A percentile compares a stretch with the other conserved stretches of the same genome.
phyloP scores from a whole-genome alignment of 1,284 basidiomycete genomes.

The Pseudozyma tsukubaensis region DNA sequence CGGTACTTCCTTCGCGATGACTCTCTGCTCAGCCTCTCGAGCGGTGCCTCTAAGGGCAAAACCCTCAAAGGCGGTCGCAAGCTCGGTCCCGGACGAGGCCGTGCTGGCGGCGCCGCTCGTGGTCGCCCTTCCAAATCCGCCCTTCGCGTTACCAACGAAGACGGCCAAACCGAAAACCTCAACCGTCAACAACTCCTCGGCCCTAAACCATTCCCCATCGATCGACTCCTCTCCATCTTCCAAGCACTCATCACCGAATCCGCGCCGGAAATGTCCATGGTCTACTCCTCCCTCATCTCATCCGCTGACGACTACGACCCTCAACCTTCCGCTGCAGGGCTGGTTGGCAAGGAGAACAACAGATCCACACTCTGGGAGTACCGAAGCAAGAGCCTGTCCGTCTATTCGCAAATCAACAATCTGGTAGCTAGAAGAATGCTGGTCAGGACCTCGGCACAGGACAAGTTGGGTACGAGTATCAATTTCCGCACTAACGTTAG shows the following conservation, averaged over 20 bases:
- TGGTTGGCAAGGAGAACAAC: constrained; percentile 47
- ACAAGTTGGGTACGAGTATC: constrained; percentile 43
- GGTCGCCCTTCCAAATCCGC: constrained; percentile 34
- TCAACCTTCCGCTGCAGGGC: constrained; percentile 19
- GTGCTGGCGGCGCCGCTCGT: constrained; percentile 20
- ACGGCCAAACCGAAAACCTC: constrained; percentile 40
- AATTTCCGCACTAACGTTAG: constrained; percentile 50
- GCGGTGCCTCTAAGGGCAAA: constrained; percentile 31
- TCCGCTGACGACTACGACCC: constrained; percentile 58
- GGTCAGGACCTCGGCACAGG: constrained; percentile 39
- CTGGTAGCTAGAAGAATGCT: constrained; percentile 47
- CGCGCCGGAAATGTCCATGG: constrained; percentile 72
- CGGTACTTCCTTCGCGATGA: constrained; percentile 61
- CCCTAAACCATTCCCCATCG: constrained; percentile 82
- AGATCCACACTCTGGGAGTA: constrained; percentile 42
- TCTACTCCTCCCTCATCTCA: constrained; percentile 25
- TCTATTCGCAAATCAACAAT: constrained; percentile 50
- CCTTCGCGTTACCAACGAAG: constrained; percentile 30
- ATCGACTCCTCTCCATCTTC: constrained; percentile 84
- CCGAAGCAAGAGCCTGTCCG: constrained; percentile 26
- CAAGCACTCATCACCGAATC: constrained; percentile 85
- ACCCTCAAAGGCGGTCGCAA: constrained; percentile 37
- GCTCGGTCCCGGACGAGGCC: constrained; percentile 34
- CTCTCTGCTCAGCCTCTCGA: constrained; percentile 40
- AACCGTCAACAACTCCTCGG: constrained; percentile 83